Conservation (phyloP, 2,329 filamentous ascomycete species). For the Rhynchosporium secalis region DNA sequence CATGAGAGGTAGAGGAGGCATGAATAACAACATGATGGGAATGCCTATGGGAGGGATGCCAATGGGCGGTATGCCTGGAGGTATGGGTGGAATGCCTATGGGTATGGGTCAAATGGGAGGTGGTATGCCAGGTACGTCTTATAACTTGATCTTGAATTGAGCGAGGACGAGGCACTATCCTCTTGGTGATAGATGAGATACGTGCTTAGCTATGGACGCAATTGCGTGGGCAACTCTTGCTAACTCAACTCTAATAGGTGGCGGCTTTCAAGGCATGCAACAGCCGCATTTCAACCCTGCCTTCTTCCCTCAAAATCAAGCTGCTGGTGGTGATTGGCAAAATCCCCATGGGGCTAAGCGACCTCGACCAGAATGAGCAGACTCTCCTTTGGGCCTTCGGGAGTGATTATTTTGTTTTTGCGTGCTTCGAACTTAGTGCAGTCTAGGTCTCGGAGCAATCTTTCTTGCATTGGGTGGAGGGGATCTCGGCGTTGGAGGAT, state of each 20-base stretch:
- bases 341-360: constrained; percentile 82
- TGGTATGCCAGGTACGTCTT: constrained; percentile 58
- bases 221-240: neutral
- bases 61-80: constrained; percentile 52
- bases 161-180: neutral
- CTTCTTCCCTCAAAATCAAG: constrained; percentile 62
- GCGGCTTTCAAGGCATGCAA: constrained; percentile 68
- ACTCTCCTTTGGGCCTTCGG: neutral
- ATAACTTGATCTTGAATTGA: constrained; percentile 17
- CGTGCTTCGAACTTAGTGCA: constrained; percentile 6
- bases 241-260: constrained; percentile 39
- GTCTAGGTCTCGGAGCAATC: constrained; percentile 11
- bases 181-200: neutral
- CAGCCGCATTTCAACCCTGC: constrained; percentile 70
- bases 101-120: constrained; percentile 50
- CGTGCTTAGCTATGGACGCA: neutral
- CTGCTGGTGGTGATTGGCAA: constrained; percentile 59
- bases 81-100: constrained; percentile 41
- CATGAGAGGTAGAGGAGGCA: constrained; percentile 58
- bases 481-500: constrained; percentile 27
- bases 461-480: constrained; percentile 27
- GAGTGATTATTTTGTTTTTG: neutral
- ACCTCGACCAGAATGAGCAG: constrained; percentile 63
- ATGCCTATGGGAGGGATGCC: constrained; percentile 57
- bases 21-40: constrained; percentile 46